Base-by-base conservation (phyloP, 176 grass and related monocot species). In the Stipa capillata region DNA sequence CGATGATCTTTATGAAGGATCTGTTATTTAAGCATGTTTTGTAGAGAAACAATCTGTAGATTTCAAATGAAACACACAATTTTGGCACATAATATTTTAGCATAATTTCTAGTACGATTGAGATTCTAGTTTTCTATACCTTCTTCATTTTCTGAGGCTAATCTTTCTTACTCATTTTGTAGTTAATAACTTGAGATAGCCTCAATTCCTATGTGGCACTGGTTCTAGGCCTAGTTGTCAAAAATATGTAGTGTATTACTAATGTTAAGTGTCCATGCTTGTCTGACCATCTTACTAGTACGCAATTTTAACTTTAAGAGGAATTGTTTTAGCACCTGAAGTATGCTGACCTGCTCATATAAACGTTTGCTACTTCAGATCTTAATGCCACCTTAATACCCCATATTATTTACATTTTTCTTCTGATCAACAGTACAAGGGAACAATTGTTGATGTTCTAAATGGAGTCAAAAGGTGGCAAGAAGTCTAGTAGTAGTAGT, bases 381-480 rank as follows among this genome's bases (percentile, higher is more conserved):
- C 40, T 42, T 42, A 42, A 42, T 42, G 11, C 40, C 40, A 42
- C 11, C 40, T 42, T 45, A 13, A 10, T 14, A 45, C 43, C 43
- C 18, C 10, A 58, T 15, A n/a, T 17, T 28, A n/a, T 20, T 51
- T 54, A 35, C 20, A 73, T 28, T 53, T 5, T 4, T 55, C 5
- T 79, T 61, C 70, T 27, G 42, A 40, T 50, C 1, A 41, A 53
- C 65, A 85, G 66, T 33, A 67, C 27, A 17, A 77, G 33, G 11
- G 82, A 40, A 31, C 28, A 47, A 17, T 63, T 74, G 82, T 91
- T 85, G 79, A 98, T 98, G 95, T 82, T 92, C 83, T 94, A 83
- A 84, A 98, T 98, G 95, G 92, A 94, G 81, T 91, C 95, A 10
- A 98, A 94, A 85, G 80, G 87, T 83, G 89, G 95, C 1, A 97